A percentile compares a stretch with the other conserved stretches of the same genome.
These are phyloP conservation scores for Microdochium trichocladiopsis DNA, from an alignment of 2,329 filamentous ascomycete species.

Conservation along the genomic window DNA sequence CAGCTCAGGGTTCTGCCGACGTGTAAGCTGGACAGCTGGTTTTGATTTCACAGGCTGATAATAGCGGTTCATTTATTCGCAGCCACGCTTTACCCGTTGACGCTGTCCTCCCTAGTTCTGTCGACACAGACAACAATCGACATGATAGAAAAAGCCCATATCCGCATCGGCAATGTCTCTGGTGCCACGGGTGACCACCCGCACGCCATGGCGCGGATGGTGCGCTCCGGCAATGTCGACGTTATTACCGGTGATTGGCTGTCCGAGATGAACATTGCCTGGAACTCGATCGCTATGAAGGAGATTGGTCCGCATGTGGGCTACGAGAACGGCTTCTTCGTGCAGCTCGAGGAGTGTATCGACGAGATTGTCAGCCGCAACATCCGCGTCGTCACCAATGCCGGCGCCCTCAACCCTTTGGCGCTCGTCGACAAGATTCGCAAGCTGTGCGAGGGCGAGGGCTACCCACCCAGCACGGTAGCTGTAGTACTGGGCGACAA, in stretches of 20 bases:
- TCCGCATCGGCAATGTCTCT: constrained; percentile 15
- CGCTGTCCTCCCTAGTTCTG: not conserved
- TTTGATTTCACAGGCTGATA: no score
- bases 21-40: no score
- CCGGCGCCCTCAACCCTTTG: constrained; percentile 43
- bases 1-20: no score
- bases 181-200: constrained; percentile 11
- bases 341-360: constrained; percentile 14
- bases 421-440: constrained; percentile 45
- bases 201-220: constrained; percentile 12
- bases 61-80: no score
- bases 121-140: not conserved
- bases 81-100: no score
- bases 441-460: constrained; percentile 27
- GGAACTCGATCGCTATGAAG: constrained; percentile 23
- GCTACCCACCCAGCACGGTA: constrained; percentile 10
- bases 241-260: constrained; percentile 32
- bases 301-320: constrained; percentile 21
- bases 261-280: constrained; percentile 44
- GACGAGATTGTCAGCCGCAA: constrained; percentile 24
- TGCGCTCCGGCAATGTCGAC: constrained; percentile 28
- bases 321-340: constrained; percentile 22
- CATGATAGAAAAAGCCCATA: not conserved
- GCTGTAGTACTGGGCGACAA: constrained; percentile 21
- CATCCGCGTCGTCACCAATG: constrained; percentile 47